Conservation (phyloP, 2,329 filamentous ascomycete species). For the Beauveria medogensis region DNA sequence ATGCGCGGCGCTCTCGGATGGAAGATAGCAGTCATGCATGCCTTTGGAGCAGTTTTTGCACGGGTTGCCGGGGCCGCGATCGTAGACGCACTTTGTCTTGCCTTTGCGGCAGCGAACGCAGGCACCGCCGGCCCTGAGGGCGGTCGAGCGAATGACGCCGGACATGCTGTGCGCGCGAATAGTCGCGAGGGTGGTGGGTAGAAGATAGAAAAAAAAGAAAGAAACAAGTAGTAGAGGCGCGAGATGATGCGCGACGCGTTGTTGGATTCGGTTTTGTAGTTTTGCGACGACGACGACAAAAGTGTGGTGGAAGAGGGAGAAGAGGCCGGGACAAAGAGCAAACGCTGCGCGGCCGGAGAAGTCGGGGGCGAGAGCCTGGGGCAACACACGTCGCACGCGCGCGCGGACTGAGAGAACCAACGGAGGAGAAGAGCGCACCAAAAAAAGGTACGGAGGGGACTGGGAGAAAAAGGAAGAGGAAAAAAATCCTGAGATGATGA, state of each 20-base stretch:
- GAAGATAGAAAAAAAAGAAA: not conserved
- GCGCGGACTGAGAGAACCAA: slow-evolving; percentile 1
- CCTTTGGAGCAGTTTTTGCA: slow-evolving; percentile 58
- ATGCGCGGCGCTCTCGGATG: slow-evolving; percentile 52
- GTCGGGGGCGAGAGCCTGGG: not conserved
- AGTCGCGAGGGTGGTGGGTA: not conserved
- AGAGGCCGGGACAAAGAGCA: not conserved
- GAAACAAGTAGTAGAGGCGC: not conserved
- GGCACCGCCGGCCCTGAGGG: slow-evolving; percentile 52
- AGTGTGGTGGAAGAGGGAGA: not conserved
- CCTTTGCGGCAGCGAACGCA: slow-evolving; percentile 57
- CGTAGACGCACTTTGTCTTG: slow-evolving; percentile 57
- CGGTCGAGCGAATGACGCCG: slow-evolving; percentile 46
- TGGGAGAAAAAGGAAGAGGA: not conserved
- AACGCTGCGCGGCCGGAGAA: slow-evolving; percentile 6
- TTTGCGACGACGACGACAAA: not conserved
- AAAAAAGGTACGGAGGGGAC: not conserved
- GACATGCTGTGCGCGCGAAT: slow-evolving; percentile 29
- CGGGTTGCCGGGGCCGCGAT: slow-evolving; percentile 53
- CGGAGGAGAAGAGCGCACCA: not conserved
- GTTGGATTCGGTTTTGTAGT: not conserved
- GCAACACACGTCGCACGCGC: not conserved
- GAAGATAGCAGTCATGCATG: slow-evolving; percentile 56
- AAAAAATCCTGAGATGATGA: not conserved
- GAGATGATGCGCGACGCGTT: not conserved